Evolutionary conservation across 164 flowering plant species (phyloP), one percentile per base, ranked within the genome.

Genomic region (Nymphaea colorata): DNA sequence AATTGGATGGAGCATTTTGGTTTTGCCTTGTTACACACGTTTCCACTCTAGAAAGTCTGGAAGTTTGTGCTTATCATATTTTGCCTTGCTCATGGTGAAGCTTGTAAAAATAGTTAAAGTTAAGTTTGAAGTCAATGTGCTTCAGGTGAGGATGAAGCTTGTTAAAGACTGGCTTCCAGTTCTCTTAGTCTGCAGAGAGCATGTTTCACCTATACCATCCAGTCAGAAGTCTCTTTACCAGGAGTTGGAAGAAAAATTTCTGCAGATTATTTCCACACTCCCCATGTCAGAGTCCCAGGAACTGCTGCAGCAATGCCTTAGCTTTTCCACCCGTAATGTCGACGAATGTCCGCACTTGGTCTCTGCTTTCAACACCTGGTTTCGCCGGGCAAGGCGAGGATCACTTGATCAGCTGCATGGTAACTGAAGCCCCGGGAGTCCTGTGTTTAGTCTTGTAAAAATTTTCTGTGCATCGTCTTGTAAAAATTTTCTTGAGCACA

Each of bases 151-250:
- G 72, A 77, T 77, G 86, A 86, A 84, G 79, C 85, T 93, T 10
- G 96, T 91, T 5, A 81, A 83, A 68, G 85, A 84, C 66, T 93
- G 98, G 98, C 93, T 93, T 25, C 98, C 98, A 7, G 96, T 91
- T 78, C 79, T 93, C 75, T 79, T 83, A 6, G 85, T 83, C 11
- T 88, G 97, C 85, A 87, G 78, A 75, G 95, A 89, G 68, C 81
- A 76, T 44, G 74, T 67, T 11, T 69, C 84, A 4, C 80, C 83
- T 2, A 68, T 75, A 69, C 62, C 80, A 7, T 60, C 80, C 6
- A 77, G 76, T 65, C 83, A 82, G 42, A 87, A 84, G 70, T 47
- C 85, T 4, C 77, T 87, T 14, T 86, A 78, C 66, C 72, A 77
- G 66, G 96, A 91, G 64, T 80, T 93, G 73, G 97, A 93, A 68